These are phyloP conservation scores for Xerocomellus amylosporus DNA, from an alignment of 768 basidiomycete genomes.

Conservation along the genomic window DNA sequence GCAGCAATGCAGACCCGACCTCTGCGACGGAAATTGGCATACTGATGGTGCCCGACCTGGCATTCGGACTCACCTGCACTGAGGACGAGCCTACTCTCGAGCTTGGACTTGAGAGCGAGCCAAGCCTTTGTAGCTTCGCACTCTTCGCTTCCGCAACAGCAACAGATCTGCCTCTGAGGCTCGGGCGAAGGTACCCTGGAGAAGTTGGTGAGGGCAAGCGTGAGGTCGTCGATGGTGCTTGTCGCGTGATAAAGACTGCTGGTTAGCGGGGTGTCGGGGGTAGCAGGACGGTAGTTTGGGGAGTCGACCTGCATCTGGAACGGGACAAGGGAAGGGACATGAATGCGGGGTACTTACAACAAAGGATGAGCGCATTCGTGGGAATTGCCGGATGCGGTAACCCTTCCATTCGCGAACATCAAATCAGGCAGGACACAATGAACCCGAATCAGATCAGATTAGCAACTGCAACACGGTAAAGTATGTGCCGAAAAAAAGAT, in stretches of 20 bases:
- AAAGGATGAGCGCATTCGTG: conserved; percentile 9
- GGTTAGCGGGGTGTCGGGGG: conserved; percentile 51
- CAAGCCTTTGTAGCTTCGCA: conserved; percentile 67
- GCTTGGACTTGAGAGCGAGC: conserved; percentile 58
- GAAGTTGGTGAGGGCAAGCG: conserved; percentile 66
- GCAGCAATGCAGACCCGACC: conserved; percentile 85
- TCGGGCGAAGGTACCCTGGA: conserved; percentile 77
- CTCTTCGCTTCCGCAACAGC: conserved; percentile 65
- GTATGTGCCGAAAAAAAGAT: conserved; percentile 6
- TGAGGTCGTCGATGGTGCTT: conserved; percentile 76
- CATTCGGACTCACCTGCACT: conserved; percentile 69
- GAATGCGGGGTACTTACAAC: neutral
- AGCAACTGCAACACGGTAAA: conserved; percentile 3
- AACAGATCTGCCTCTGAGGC: conserved; percentile 46
- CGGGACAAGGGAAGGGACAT: neutral
- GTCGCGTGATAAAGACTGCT: conserved; percentile 52
- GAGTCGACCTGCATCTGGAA: conserved; percentile 24
- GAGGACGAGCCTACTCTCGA: conserved; percentile 76
- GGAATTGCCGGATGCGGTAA: conserved; percentile 18
- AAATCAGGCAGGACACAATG: neutral
- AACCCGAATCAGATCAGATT: conserved; percentile 3
- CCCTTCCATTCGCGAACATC: neutral
- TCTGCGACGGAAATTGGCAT: conserved; percentile 43
- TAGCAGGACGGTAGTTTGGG: conserved; percentile 36
- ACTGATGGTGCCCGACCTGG: neutral